phyloP scores from a whole-genome alignment of 495 filamentous ascomycete species.

The Daldinia decipiens region DNA sequence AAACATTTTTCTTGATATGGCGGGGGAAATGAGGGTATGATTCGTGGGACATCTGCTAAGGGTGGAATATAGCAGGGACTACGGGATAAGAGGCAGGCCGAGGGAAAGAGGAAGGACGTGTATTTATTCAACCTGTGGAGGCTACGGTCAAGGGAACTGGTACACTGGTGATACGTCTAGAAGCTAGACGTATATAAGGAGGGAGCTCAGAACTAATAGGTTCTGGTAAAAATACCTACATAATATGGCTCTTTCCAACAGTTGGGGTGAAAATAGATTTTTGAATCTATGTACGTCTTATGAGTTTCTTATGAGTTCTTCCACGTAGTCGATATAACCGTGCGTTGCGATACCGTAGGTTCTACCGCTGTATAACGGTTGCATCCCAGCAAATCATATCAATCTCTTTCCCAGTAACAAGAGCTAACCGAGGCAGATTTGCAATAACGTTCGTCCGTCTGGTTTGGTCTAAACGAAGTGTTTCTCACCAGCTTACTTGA shows the following conservation, averaged over 20 bases:
- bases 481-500: not conserved
- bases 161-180: slow-evolving; percentile 15
- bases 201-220: slow-evolving; percentile 13
- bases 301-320: slow-evolving; percentile 1
- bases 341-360: not conserved
- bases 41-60: slow-evolving; percentile 26
- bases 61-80: slow-evolving; percentile 10
- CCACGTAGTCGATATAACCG: slow-evolving; percentile 8
- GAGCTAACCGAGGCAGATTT: slow-evolving; percentile 10
- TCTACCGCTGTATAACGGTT: not conserved
- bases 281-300: slow-evolving; percentile 21
- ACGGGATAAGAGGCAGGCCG: slow-evolving; percentile 42
- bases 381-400: not conserved
- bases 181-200: slow-evolving; percentile 19
- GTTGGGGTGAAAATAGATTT: slow-evolving; percentile 14
- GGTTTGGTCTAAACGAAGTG: not conserved
- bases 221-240: slow-evolving; percentile 40
- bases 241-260: slow-evolving; percentile 44
- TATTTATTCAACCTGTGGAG: slow-evolving; percentile 31
- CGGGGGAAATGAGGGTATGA: slow-evolving; percentile 26
- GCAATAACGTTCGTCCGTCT: not conserved
- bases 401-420: not conserved
- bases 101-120: slow-evolving; percentile 9
- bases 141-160: slow-evolving; percentile 12
- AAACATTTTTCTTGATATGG: slow-evolving; percentile 26